phyloP scores from a whole-genome alignment of 2,329 filamentous ascomycete species.

The Neoarthrinium moseri region DNA sequence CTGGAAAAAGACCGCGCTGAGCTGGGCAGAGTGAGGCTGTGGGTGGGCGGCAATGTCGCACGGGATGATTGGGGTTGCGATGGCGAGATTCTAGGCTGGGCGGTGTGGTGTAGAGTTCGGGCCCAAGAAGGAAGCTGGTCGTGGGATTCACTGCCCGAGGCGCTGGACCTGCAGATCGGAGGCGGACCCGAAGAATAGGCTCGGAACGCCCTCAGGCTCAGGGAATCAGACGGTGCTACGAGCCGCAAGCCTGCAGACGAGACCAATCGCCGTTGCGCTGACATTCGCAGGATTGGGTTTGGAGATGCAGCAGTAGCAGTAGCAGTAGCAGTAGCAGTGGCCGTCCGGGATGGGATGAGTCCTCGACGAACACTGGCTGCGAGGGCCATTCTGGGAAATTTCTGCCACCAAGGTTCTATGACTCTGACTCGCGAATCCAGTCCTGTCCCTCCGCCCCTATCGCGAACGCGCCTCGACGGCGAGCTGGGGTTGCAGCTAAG shows the following conservation, averaged over 20 bases:
- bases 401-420: constrained; percentile 15
- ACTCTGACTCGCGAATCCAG: constrained; percentile 3
- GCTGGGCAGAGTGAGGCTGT: background rate
- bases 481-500: background rate
- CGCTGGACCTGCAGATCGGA: constrained; percentile 7
- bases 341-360: constrained; percentile 3
- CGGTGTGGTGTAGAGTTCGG: constrained; percentile 1
- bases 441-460: background rate
- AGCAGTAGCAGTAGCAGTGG: too few relatives aligned
- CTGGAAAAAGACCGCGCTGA: background rate
- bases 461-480: background rate
- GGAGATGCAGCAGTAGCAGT: too few relatives aligned
- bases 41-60: background rate
- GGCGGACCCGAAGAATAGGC: constrained; percentile 4
- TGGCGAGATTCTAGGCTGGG: too few relatives aligned
- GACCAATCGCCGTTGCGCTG: constrained; percentile 7
- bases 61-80: too few relatives aligned
- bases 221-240: background rate
- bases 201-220: background rate
- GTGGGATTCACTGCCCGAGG: constrained; percentile 4
- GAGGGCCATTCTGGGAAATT: constrained; percentile 7
- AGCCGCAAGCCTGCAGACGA: constrained; percentile 7
- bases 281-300: constrained; percentile 7
- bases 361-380: constrained; percentile 8
- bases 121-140: constrained; percentile 1